Percentiles rank a stretch among this genome's conserved stretches.
Conservation (phyloP, 2,329 filamentous ascomycete species). For the Diplocarpon rosae region DNA sequence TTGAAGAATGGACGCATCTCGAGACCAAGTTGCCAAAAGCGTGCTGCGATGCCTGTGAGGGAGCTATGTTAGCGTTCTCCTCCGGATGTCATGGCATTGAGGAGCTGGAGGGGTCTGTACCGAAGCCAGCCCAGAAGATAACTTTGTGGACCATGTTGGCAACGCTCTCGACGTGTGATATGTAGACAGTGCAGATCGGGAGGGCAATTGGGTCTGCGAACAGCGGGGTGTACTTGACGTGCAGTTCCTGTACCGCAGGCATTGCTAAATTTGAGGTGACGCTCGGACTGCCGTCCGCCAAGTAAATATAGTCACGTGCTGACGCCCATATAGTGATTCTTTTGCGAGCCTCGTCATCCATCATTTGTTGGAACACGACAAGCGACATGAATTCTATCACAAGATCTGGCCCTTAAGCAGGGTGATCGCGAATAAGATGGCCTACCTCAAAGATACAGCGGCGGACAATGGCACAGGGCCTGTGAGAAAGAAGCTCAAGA, state of each 20-base stretch:
- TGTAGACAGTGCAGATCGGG: background rate
- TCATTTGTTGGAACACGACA: background rate
- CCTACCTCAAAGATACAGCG: conserved; percentile 16
- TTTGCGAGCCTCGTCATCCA: too few species aligned
- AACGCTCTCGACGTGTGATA: background rate
- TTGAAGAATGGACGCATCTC: conserved; percentile 95
- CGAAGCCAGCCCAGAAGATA: conserved; percentile 84
- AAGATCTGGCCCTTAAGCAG: background rate
- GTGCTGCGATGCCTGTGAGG: conserved; percentile 68
- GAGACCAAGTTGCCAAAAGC: conserved; percentile 94
- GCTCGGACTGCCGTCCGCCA: background rate
- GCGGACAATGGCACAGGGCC: conserved; percentile 5
- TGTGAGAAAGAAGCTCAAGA: conserved; percentile 47
- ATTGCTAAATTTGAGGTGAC: conserved; percentile 3
- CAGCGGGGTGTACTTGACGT: conserved; percentile 3
- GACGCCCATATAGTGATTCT: background rate
- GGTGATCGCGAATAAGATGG: conserved; percentile 15
- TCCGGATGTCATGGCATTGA: conserved; percentile 5
- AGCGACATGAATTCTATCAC: conserved; percentile 1
- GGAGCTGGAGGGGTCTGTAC: conserved; percentile 41
- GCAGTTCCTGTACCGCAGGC: background rate
- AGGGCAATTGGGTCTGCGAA: background rate
- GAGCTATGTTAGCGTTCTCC: conserved; percentile 15
- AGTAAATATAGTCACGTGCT: background rate
- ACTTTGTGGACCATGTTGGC: conserved; percentile 38